Percentiles rank a stretch among this genome's conserved stretches.
Evolutionary conservation across 2,329 filamentous ascomycete species (phyloP).

Genomic region (Ophiostoma novo-ulmi): DNA sequence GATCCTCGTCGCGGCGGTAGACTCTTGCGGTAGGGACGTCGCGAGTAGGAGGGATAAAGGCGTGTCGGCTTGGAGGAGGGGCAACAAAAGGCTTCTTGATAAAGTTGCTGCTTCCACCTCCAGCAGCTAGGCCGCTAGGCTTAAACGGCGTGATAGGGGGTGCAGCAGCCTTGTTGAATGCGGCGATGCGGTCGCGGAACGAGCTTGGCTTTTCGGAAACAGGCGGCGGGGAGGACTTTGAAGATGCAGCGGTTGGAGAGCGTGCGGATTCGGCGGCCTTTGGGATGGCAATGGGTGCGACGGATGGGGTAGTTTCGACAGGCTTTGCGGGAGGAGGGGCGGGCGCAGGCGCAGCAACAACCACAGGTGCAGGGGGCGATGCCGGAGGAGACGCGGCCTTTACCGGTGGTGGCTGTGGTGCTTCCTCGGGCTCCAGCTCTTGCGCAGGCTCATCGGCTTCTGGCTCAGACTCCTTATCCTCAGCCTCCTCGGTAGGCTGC

Average conservation of each 20-base stretch:
- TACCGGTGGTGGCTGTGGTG: not conserved
- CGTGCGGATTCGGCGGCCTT: conserved; percentile 39
- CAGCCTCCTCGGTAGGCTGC: not conserved
- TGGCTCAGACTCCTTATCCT: not conserved
- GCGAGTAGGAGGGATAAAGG: conserved; percentile 73
- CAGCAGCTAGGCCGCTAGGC: conserved; percentile 58
- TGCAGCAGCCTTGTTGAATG: conserved; percentile 87
- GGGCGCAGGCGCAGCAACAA: not conserved
- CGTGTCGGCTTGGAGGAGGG: conserved; percentile 85
- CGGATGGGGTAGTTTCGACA: conserved; percentile 32
- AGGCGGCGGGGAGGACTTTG: conserved; percentile 53
- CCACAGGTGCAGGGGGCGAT: conserved; percentile 9
- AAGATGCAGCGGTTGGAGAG: conserved; percentile 35
- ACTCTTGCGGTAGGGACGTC: conserved; percentile 67
- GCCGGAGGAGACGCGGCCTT: conserved; percentile 15
- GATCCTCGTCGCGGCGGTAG: conserved; percentile 84
- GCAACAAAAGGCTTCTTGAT: conserved; percentile 97
- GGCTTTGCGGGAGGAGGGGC: conserved; percentile 28
- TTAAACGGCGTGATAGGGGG: conserved; percentile 88
- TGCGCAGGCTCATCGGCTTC: not conserved
- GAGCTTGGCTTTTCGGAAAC: conserved; percentile 70
- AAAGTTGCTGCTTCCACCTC: conserved; percentile 55
- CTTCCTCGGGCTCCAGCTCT: conserved; percentile 9
- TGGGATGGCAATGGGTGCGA: conserved; percentile 31
- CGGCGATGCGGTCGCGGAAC: conserved; percentile 92